Percentiles rank a stretch among this genome's conserved stretches.
Evolutionary conservation across 768 basidiomycete species (phyloP).

Genomic region (Nevesoporus exiguus): DNA sequence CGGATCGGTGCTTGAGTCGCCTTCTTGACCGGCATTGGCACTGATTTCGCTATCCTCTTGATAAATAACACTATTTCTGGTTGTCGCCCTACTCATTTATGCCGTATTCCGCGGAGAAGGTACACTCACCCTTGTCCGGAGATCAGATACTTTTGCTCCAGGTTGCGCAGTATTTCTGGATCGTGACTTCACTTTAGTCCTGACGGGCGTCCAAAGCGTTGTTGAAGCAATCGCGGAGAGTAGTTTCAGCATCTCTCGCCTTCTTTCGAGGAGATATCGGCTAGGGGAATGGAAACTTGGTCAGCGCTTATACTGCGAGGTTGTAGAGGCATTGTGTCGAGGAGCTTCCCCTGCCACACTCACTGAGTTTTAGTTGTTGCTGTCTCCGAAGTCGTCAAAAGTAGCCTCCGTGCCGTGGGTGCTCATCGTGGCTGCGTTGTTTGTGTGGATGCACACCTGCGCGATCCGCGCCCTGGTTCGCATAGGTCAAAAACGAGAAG

Average conservation of each 20-base stretch:
- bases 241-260: not conserved
- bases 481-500: too few relatives aligned
- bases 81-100: not conserved
- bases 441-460: too few relatives aligned
- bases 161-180: conserved; percentile 3
- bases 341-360: too few relatives aligned
- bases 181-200: not conserved
- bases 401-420: too few relatives aligned
- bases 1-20: not conserved
- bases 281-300: not conserved
- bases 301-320: too few relatives aligned
- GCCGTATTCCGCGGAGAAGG: not conserved
- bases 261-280: not conserved
- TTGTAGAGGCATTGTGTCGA: too few relatives aligned
- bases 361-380: too few relatives aligned
- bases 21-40: not conserved
- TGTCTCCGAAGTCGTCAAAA: too few relatives aligned
- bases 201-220: not conserved
- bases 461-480: too few relatives aligned
- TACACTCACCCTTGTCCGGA: conserved; percentile 2
- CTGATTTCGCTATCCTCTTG: too few relatives aligned
- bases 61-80: not conserved
- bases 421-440: too few relatives aligned
- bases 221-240: conserved; percentile 6
- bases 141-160: not conserved